Evolutionary conservation across 1,284 basidiomycete species (phyloP), one percentile per base, ranked within the genome.

Genomic region (Cerioporus squamosus): DNA sequence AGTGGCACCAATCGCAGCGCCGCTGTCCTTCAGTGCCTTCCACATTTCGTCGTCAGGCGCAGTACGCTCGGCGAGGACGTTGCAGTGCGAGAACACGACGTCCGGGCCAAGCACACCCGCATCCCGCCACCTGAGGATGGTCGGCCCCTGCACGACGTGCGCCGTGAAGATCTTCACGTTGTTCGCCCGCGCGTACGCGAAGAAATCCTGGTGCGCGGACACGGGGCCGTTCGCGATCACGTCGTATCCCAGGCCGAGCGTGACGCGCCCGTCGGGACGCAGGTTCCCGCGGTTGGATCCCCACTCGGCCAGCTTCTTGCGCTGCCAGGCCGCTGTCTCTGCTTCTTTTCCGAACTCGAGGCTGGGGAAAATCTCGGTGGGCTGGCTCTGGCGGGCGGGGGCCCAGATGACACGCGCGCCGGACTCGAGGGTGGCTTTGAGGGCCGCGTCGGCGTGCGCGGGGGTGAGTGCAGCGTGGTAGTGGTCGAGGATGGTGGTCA

Each of bases 71-170:
- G 57, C 63, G 20, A 74, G 63, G n/a, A 55, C 65, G 57, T 70
- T 75, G 63, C 70, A 70, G 61, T 76, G 74, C 45, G 73, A 71
- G 60, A 76, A 69, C 10, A 76, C 63, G 42, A 74, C 64, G 54
- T 74, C 70, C 7, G 69, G 66, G 26, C 69, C 69, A 9, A 75
- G 66, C 5, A 72, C 54, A 14, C 69, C 68, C 3, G 59, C 67
- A 18, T 72, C 68, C 18, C 65, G 61, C 65, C 67, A 71, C 5
- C 53, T 55, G 12, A 67, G 57, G 49, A 72, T 72, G 8, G 57
- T 59, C 26, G 67, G 66, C 26, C 70, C 67, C 62, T 69, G 57
- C n/a, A 69, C 69, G 51, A 70, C 63, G 57, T 72, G 71, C n/a
- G 70, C 68, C 10, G 70, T 72, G 52, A 73, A 69, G 12, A 68